phyloP scores from a whole-genome alignment of 164 flowering plant genomes.

The Akebia trifoliata region DNA sequence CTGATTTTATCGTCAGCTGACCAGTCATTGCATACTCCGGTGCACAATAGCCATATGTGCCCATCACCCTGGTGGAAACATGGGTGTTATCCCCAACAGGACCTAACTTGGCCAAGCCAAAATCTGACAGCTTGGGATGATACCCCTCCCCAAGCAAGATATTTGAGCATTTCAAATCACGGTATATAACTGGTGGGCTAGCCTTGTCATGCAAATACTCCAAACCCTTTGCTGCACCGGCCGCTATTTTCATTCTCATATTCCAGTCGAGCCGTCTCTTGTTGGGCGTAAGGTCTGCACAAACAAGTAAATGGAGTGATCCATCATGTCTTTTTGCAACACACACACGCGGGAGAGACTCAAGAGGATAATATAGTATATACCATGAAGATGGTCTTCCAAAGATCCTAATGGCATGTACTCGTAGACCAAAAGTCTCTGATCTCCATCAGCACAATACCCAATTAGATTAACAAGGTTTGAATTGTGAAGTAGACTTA shows the following conservation, averaged over 20 bases:
- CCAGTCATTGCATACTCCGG: slow-evolving; percentile 95
- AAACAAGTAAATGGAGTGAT: slow-evolving; percentile 6
- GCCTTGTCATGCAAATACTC: slow-evolving; percentile 74
- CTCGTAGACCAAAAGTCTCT: slow-evolving; percentile 79
- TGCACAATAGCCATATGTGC: slow-evolving; percentile 89
- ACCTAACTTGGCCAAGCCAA: slow-evolving; percentile 89
- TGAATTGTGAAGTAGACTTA: slow-evolving; percentile 61
- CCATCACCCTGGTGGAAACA: slow-evolving; percentile 90
- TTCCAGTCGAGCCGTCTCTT: slow-evolving; percentile 70
- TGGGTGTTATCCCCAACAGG: slow-evolving; percentile 80
- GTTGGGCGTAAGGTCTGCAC: slow-evolving; percentile 44
- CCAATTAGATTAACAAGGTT: slow-evolving; percentile 85
- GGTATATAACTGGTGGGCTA: slow-evolving; percentile 77
- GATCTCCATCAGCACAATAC: slow-evolving; percentile 75
- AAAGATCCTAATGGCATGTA: slow-evolving; percentile 85
- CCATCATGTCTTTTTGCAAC: neutral
- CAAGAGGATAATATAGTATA: neutral
- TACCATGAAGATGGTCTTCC: slow-evolving; percentile 84
- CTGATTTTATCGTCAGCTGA: slow-evolving; percentile 76
- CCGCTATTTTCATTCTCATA: slow-evolving; percentile 76
- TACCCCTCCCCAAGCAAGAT: slow-evolving; percentile 79
- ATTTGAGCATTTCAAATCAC: slow-evolving; percentile 89
- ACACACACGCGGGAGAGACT: neutral
- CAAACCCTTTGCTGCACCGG: slow-evolving; percentile 78
- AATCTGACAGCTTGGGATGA: slow-evolving; percentile 78